phyloP scores from a whole-genome alignment of 1,284 basidiomycete genomes.

The Vanrija sp. region DNA sequence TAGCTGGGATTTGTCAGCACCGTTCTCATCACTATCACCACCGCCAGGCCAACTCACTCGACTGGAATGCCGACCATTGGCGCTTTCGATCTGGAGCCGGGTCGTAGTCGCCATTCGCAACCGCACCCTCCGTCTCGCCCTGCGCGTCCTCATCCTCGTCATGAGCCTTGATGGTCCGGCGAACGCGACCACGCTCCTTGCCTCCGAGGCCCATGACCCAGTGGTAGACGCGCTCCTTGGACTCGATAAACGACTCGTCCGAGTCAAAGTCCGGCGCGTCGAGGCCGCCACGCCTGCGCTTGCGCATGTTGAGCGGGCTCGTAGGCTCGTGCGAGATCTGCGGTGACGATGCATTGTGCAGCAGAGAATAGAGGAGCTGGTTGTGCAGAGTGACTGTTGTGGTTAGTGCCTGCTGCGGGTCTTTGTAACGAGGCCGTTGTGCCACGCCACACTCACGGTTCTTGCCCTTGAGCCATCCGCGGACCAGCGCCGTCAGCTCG shows the following conservation, averaged over 20 bases:
- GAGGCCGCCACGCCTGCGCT: constrained; percentile 29
- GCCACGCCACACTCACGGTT: constrained; percentile 28
- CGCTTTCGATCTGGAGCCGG: constrained; percentile 10
- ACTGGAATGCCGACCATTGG: constrained; percentile 14
- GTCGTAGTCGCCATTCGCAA: constrained; percentile 6
- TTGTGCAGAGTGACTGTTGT: constrained; percentile 43
- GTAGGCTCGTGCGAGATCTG: constrained; percentile 22
- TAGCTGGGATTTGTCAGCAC: not conserved
- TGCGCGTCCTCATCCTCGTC: constrained; percentile 22
- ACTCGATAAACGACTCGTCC: constrained; percentile 36
- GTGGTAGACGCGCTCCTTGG: constrained; percentile 30
- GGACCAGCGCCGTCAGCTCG: constrained; percentile 42
- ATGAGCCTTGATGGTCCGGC: constrained; percentile 5
- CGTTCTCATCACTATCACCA: not conserved
- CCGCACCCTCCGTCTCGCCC: constrained; percentile 17
- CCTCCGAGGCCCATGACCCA: constrained; percentile 40
- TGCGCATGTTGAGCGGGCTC: constrained; percentile 17
- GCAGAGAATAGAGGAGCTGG: constrained; percentile 39
- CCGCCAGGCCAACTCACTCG: constrained; percentile 4
- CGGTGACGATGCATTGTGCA: constrained; percentile 43
- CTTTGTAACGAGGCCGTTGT: too few species aligned
- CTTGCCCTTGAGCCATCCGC: constrained; percentile 37
- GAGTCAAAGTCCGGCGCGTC: constrained; percentile 37
- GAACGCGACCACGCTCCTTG: constrained; percentile 32
- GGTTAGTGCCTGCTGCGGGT: not conserved